Evolutionary conservation across 768 basidiomycete species (phyloP), one percentile per base, ranked within the genome.

Genomic region (Phlegmacium glaucopus): DNA sequence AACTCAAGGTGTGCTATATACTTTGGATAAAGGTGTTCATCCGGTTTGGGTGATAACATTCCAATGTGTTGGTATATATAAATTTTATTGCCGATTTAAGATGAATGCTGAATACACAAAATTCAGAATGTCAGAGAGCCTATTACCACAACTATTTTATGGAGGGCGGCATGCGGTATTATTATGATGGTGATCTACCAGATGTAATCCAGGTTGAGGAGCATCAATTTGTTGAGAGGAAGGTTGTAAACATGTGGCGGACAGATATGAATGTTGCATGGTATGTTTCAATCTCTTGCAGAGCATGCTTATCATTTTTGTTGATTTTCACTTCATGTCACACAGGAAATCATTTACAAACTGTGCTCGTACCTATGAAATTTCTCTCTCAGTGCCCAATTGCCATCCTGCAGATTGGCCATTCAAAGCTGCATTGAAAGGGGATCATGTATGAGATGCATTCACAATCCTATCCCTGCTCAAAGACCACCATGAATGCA

Each of bases 111-210:
- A 25, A 22, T 26, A 25, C 22, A 18, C 3, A 42, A 25, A 45
- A 37, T 4, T 25, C 42, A 50, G 49, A 8, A 2, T 50, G 49
- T 22, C 37, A 46, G 11, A 50, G 44, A 7, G 26, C 42, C 15
- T 50, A 50, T 34, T 43, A 50, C 16, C 44, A 41, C 29, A 46
- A 50, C n/a, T 50, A 45, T 27, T 36, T n/a, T 25, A 44, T 50
- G 1, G 12, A 25, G 9, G 30, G 30, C 9, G 30, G 39, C n/a
- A 8, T 41, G 30, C 38, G 49, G 4, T 25, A 17, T 12, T 50
- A 50, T 28, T 50, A 50, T 46, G 5, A 16, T 10, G 38, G 18
- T 12, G 27, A 28, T 11, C 7, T 50, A n/a, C 45, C 49, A 6
- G 44, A 45, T 0, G 36, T 45, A 2, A 41, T 50, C 16, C 35